phyloP scores from a whole-genome alignment of 495 filamentous ascomycete genomes.

The Xylaria grammica region DNA sequence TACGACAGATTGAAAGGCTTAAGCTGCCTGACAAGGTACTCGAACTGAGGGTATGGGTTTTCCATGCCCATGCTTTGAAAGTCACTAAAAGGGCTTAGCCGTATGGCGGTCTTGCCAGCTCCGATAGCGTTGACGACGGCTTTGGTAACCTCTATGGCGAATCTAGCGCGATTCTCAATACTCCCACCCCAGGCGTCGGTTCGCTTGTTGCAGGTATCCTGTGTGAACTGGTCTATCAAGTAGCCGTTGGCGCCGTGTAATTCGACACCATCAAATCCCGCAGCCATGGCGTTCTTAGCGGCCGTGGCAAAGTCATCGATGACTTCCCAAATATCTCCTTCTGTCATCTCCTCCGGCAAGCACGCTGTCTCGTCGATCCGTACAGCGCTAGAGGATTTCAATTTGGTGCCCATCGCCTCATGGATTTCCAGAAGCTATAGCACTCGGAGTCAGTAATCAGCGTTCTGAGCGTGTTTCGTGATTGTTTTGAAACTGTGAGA shows the following conservation, averaged over 20 bases:
- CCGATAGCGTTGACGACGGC: conserved; percentile 43
- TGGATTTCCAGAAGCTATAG: conserved; percentile 42
- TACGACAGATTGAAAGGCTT: conserved; percentile 57
- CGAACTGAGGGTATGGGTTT: conserved; percentile 65
- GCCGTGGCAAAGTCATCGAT: conserved; percentile 43
- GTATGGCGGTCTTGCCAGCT: conserved; percentile 45
- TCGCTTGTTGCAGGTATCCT: conserved; percentile 55
- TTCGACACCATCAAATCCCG: conserved; percentile 61
- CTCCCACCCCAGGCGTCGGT: conserved; percentile 59
- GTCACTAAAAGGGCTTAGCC: conserved; percentile 55
- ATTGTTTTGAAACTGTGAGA: no score
- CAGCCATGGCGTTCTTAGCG: conserved; percentile 44
- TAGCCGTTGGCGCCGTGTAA: conserved; percentile 64
- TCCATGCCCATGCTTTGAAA: conserved; percentile 57
- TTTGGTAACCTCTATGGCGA: conserved; percentile 53
- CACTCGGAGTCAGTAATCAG: background rate
- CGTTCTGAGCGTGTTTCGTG: background rate
- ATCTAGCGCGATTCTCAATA: conserved; percentile 55
- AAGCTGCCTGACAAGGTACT: conserved; percentile 51
- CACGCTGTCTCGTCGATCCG: conserved; percentile 12
- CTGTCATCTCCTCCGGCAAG: conserved; percentile 51
- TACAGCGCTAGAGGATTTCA: conserved; percentile 25
- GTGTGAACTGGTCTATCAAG: conserved; percentile 60
- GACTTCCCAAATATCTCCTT: conserved; percentile 49
- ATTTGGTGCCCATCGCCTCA: conserved; percentile 35